phyloP scores from a whole-genome alignment of 495 filamentous ascomycete species.

The Aspergillus taichungensis region DNA sequence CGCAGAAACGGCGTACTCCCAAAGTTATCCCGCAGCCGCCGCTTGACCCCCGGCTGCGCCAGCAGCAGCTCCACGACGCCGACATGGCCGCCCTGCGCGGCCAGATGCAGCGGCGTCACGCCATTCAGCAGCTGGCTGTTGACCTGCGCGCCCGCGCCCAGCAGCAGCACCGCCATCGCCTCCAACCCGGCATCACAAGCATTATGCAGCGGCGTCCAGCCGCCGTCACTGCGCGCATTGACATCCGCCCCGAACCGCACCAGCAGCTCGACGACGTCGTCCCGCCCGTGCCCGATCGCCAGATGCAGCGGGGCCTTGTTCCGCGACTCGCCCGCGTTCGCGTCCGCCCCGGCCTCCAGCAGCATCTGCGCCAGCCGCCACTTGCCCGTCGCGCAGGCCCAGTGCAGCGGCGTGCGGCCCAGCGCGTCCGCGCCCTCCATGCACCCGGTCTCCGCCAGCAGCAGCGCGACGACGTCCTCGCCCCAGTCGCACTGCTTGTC shows the following conservation, averaged over 20 bases:
- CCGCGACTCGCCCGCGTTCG: constrained; percentile 46
- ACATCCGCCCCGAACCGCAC: constrained; percentile 44
- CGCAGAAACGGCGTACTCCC: constrained; percentile 52
- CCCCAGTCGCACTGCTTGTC: constrained; percentile 48
- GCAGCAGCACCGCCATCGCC: constrained; percentile 38
- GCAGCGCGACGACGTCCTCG: constrained; percentile 36
- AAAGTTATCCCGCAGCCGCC: constrained; percentile 48
- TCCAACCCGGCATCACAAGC: constrained; percentile 48
- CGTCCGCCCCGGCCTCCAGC: constrained; percentile 38
- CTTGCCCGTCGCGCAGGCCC: constrained; percentile 57
- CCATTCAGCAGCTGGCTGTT: constrained; percentile 50
- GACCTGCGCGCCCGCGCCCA: constrained; percentile 44
- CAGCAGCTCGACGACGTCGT: constrained; percentile 48
- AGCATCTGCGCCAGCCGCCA: constrained; percentile 44
- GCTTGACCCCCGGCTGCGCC: constrained; percentile 35
- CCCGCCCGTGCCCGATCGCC: constrained; percentile 43
- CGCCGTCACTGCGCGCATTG: constrained; percentile 48
- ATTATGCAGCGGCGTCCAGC: constrained; percentile 59
- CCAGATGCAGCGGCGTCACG: constrained; percentile 52
- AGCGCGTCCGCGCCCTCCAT: constrained; percentile 32
- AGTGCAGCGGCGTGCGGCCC: constrained; percentile 51
- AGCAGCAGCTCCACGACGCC: constrained; percentile 49
- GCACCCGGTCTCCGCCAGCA: constrained; percentile 32
- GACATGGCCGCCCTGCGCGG: constrained; percentile 51
- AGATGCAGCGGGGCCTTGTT: constrained; percentile 55